Evolutionary conservation across 768 basidiomycete genomes (phyloP).

Genomic region (Kwoniella newhampshirensis): DNA sequence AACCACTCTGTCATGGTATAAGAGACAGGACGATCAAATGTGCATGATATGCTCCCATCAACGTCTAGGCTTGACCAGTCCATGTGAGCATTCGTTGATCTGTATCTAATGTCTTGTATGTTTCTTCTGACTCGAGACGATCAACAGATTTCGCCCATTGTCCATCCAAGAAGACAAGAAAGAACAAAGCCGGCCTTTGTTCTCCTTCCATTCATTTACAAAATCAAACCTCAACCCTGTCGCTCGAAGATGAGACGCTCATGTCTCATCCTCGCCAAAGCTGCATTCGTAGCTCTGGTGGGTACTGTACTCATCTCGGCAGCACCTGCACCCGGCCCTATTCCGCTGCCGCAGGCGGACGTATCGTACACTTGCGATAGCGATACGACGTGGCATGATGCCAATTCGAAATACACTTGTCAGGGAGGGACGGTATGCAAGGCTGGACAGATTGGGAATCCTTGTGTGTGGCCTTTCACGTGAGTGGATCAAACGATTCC

Average conservation of each 20-base stretch:
- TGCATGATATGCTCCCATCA: too few relatives aligned
- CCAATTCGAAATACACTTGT: background rate
- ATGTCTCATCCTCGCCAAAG: background rate
- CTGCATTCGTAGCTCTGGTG: conserved; percentile 4
- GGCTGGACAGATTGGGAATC: conserved; percentile 4
- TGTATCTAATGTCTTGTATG: too few relatives aligned
- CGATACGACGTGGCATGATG: conserved; percentile 1
- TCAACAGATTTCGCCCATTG: background rate
- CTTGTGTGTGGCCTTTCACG: conserved; percentile 11
- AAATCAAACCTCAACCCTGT: too few relatives aligned
- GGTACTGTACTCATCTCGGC: conserved; percentile 1
- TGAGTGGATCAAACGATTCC: conserved; percentile 3
- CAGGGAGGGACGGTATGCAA: conserved; percentile 7
- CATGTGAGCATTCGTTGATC: too few relatives aligned
- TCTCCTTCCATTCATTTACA: too few relatives aligned
- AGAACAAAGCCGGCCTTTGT: conserved; percentile 13
- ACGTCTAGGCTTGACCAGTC: too few relatives aligned
- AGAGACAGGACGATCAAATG: too few relatives aligned
- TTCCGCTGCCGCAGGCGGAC: background rate
- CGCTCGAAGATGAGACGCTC: too few relatives aligned
- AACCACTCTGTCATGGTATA: background rate
- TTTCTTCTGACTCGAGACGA: too few relatives aligned
- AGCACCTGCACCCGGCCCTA: background rate
- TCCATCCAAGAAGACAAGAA: too few relatives aligned
- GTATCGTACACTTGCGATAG: conserved; percentile 11